These are phyloP conservation scores for Neonectria ditissima DNA, from an alignment of 2,329 filamentous ascomycete genomes.

Conservation along the genomic window DNA sequence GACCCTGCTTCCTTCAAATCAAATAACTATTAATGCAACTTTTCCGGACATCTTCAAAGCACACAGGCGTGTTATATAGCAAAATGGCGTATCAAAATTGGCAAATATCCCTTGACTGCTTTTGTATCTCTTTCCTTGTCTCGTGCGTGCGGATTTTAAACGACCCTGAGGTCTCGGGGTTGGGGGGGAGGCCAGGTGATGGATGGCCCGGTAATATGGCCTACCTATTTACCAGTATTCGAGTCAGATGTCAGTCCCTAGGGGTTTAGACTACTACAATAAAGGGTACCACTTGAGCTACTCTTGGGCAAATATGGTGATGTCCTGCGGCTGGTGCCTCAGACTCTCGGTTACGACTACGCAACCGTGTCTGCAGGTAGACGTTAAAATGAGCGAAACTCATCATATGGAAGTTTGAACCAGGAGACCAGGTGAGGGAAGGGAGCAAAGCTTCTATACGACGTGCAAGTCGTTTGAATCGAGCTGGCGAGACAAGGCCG, in stretches of 20 bases:
- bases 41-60: slow-evolving; percentile 22
- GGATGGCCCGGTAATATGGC: slow-evolving; percentile 13
- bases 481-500: background rate
- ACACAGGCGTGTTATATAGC: slow-evolving; percentile 26
- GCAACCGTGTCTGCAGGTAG: background rate
- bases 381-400: background rate
- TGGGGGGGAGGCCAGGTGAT: slow-evolving; percentile 20
- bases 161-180: slow-evolving; percentile 6
- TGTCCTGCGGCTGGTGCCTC: background rate
- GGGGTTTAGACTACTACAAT: slow-evolving; percentile 5
- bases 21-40: slow-evolving; percentile 37
- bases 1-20: slow-evolving; percentile 6
- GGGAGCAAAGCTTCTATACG: background rate
- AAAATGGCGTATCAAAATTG: slow-evolving; percentile 43
- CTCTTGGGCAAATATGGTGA: background rate
- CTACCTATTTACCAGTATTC: slow-evolving; percentile 28
- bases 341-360: background rate
- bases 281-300: background rate
- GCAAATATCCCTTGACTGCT: slow-evolving; percentile 29
- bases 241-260: slow-evolving; percentile 27
- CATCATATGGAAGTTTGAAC: background rate
- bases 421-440: background rate
- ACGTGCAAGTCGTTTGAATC: background rate
- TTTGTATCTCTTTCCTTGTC: slow-evolving; percentile 35
- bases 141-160: slow-evolving; percentile 6